Evolutionary conservation across 306 rosid genomes (phyloP).

Genomic region (Cicer yamashitae): DNA sequence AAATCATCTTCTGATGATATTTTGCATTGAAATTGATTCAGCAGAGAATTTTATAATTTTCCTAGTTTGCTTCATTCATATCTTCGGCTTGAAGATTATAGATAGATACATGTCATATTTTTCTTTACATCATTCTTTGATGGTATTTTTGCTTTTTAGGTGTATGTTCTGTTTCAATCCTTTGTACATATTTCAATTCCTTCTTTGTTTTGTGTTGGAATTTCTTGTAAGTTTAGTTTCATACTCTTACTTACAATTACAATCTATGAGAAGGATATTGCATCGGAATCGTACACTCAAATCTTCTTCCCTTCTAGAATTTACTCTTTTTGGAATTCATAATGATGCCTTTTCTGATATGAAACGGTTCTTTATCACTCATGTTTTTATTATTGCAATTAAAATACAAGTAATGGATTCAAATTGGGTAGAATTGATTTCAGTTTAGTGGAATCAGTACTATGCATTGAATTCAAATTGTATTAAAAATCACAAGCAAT

Average conservation of each 20-base stretch:
- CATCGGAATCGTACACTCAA: not conserved
- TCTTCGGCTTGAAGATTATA: conserved; percentile 36
- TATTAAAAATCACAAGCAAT: too few relatives aligned
- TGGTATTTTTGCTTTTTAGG: conserved; percentile 43
- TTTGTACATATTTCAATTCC: conserved; percentile 50
- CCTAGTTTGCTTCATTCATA: conserved; percentile 20
- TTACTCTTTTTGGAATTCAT: not conserved
- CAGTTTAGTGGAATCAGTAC: too few relatives aligned
- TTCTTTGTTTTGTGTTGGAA: conserved; percentile 10
- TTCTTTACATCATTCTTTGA: conserved; percentile 60
- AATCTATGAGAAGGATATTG: conserved; percentile 20
- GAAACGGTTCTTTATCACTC: not conserved
- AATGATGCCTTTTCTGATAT: not conserved
- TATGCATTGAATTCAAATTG: too few relatives aligned
- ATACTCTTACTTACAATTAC: conserved; percentile 35
- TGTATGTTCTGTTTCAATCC: not conserved
- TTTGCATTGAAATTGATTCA: not conserved
- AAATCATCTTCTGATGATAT: conserved; percentile 65
- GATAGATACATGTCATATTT: not conserved
- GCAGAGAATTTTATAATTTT: not conserved
- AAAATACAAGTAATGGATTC: not conserved
- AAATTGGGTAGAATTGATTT: too few relatives aligned
- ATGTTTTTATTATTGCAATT: not conserved
- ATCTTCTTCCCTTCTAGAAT: not conserved
- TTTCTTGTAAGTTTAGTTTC: not conserved